These are phyloP conservation scores for Eremothecium sinecaudum DNA, from an alignment of 1,139 yeast species.

Conservation along the genomic window DNA sequence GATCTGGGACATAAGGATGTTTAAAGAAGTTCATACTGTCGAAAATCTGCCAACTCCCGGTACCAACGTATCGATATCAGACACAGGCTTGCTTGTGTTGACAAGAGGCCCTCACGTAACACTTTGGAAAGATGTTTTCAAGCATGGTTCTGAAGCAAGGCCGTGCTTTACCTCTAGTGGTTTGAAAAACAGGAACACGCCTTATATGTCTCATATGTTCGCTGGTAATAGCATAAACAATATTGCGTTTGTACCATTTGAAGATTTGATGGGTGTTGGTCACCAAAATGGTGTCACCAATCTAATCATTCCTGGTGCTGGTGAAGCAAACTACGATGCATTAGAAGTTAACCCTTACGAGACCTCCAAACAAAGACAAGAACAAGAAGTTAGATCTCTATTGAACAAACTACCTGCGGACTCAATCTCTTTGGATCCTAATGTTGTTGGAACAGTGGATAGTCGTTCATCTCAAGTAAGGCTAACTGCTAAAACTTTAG, in stretches of 20 bases:
- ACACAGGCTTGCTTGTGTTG: slow-evolving; percentile 75
- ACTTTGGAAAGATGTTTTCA: slow-evolving; percentile 70
- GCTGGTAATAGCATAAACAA: slow-evolving; percentile 69
- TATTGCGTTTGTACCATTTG: slow-evolving; percentile 80
- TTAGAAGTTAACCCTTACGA: slow-evolving; percentile 89
- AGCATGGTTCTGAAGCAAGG: slow-evolving; percentile 32
- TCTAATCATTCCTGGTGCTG: slow-evolving; percentile 88
- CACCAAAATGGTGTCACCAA: slow-evolving; percentile 71
- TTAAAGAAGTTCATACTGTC: slow-evolving; percentile 55
- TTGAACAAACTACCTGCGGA: slow-evolving; percentile 88
- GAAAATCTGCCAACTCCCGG: slow-evolving; percentile 82
- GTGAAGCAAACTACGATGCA: slow-evolving; percentile 97
- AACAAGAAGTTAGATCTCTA: slow-evolving; percentile 77
- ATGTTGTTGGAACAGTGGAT: slow-evolving; percentile 76
- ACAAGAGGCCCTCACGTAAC: slow-evolving; percentile 96
- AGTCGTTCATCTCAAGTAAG: slow-evolving; percentile 55
- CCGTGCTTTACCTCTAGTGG: slow-evolving; percentile 35
- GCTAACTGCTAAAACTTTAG: slow-evolving; percentile 51
- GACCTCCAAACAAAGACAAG: slow-evolving; percentile 87
- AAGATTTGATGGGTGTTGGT: slow-evolving; percentile 88
- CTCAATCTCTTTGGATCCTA: slow-evolving; percentile 86
- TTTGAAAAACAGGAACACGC: slow-evolving; percentile 40
- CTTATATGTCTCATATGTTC: slow-evolving; percentile 84
- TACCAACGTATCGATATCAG: slow-evolving; percentile 68
- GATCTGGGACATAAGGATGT: slow-evolving; percentile 88